Base-by-base conservation (phyloP, 1,284 basidiomycete species). In the Malassezia sp. region DNA sequence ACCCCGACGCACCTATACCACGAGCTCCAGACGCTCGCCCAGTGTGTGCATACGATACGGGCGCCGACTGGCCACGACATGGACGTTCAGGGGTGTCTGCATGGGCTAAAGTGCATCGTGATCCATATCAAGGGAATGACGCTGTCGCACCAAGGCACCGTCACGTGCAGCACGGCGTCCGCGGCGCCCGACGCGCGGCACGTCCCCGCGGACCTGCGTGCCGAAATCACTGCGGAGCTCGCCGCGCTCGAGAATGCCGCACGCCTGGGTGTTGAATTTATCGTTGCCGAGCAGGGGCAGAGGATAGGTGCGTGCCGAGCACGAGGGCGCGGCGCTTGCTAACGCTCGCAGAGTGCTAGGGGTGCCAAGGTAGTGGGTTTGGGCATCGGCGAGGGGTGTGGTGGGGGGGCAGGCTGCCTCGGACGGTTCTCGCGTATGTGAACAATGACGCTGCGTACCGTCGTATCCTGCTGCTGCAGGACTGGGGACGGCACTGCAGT, bases 31-130 rank as follows among this genome's bases (percentile, higher is more conserved):
- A 52, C 54, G 28, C 42, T 67, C 22, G 59, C 63, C 11, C 32
- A 24, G 10, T 26, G 17, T 1, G 42, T 44, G 2, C 17, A 22
- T 11, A n/a, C 7, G 3, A 93, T 81, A 7, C 87, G 88, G 71
- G 93, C 82, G 73, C 87, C 83, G 5, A 80, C 79, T 6, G 23
- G 34, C n/a, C 17, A 12, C 11, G 5, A 35, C 26, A 23, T n/a
- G 38, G 10, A 17, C 30, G 8, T 15, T 18, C 9, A n/a, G 5
- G 9, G 15, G 30, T 31, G 12, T 9, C 29, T 45, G 5, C 29
- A 10, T 37, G 42, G 36, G 2, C 18, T 45, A 11, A 45, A 37
- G 18, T 45, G 42, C 29, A 27, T 45, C 20, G 36, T 45, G 7
- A 45, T 32, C n/a, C 42, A 45, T 27, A 18, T 45, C 26, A 45